A percentile compares a stretch with the other conserved stretches of the same genome.
phyloP scores from a whole-genome alignment of 306 rosid species.

The Prunus armeniaca region DNA sequence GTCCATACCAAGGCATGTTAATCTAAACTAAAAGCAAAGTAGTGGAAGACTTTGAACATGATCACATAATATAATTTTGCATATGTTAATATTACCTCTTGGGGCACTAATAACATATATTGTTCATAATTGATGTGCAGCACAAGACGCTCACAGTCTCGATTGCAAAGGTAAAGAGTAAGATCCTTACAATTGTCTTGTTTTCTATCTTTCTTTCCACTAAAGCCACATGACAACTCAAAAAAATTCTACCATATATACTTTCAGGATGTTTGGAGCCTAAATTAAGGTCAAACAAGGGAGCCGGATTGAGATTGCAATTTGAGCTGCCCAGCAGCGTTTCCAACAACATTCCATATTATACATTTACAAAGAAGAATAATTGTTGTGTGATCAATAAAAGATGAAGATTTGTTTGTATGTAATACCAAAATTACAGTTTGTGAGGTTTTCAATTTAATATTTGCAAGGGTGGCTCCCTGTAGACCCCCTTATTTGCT shows the following conservation, averaged over 20 bases:
- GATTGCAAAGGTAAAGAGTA: slow-evolving; percentile 53
- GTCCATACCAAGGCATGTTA: slow-evolving; percentile 41
- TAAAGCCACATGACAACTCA: neutral
- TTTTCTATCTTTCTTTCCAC: neutral
- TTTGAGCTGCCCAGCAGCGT: neutral
- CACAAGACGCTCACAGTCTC: slow-evolving; percentile 55
- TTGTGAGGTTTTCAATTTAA: neutral
- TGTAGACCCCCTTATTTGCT: too few relatives aligned
- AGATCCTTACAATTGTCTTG: neutral
- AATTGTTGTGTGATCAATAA: neutral
- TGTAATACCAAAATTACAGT: neutral
- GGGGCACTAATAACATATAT: neutral
- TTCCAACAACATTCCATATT: neutral
- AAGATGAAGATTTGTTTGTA: neutral
- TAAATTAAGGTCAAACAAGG: neutral
- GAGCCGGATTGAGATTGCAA: neutral
- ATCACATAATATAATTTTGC: neutral
- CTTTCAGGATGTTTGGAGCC: slow-evolving; percentile 14
- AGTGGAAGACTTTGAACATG: neutral
- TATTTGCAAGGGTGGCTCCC: neutral
- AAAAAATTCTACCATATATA: neutral
- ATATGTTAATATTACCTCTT: neutral
- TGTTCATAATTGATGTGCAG: slow-evolving; percentile 38
- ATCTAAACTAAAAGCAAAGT: neutral
- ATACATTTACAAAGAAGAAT: neutral